Evolutionary conservation across 768 basidiomycete species (phyloP).

Genomic region (Boletus fagicola): DNA sequence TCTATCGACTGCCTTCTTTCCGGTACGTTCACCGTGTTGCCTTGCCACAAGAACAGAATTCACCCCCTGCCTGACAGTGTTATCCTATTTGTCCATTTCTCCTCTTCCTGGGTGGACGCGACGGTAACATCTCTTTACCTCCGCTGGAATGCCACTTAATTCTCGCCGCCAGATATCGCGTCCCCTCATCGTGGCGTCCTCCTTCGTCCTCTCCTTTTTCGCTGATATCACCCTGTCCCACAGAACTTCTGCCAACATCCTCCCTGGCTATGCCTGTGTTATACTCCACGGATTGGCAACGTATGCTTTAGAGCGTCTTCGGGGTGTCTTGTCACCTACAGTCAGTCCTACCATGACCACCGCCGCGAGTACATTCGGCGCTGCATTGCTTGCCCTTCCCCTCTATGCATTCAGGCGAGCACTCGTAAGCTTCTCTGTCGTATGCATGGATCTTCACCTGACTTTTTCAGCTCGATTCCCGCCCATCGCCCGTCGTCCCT

Average conservation of each 20-base stretch:
- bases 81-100: conserved; percentile 67
- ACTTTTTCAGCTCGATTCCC: conserved; percentile 46
- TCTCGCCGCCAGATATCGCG: conserved; percentile 45
- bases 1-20: conserved; percentile 64
- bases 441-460: conserved; percentile 3
- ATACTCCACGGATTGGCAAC: conserved; percentile 58
- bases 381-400: conserved; percentile 59
- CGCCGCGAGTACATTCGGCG: conserved; percentile 58
- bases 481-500: conserved; percentile 52
- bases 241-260: conserved; percentile 36
- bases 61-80: conserved; percentile 45
- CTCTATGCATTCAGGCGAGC: conserved; percentile 61
- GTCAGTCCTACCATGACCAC: conserved; percentile 56
- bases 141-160: conserved; percentile 20
- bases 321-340: conserved; percentile 54
- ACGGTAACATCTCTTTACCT: conserved; percentile 50
- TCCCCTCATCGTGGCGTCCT: conserved; percentile 43
- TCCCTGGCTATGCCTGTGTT: conserved; percentile 69
- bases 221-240: conserved; percentile 51
- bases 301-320: conserved; percentile 60
- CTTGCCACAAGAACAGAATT: not conserved
- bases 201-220: conserved; percentile 54
- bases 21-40: conserved; percentile 46
- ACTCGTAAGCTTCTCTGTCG: conserved; percentile 43
- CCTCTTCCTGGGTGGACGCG: conserved; percentile 61